Conservation (phyloP, 108 stramenopile species). For the Cyclostephanos tholiformis region DNA sequence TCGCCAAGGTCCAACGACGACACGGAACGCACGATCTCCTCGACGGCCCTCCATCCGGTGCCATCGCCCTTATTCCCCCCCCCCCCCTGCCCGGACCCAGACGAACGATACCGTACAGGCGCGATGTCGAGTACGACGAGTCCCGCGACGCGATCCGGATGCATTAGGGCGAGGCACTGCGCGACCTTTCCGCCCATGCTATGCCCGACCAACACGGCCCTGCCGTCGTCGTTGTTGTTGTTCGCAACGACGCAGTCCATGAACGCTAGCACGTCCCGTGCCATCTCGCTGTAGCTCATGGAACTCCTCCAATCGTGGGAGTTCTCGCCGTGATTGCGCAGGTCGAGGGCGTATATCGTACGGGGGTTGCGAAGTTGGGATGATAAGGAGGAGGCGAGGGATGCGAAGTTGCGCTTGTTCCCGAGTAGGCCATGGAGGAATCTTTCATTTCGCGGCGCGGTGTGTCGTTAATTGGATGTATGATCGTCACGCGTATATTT, state of each 20-base stretch:
- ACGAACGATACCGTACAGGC: constrained; percentile 72
- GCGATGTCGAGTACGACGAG: constrained; percentile 93
- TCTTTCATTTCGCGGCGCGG: constrained; percentile 29
- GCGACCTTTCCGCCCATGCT: constrained; percentile 96
- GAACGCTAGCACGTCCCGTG: constrained; percentile 80
- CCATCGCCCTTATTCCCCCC: constrained; percentile 32
- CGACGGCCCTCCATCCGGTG: constrained; percentile 79
- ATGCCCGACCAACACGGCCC: constrained; percentile 87
- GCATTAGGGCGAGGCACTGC: constrained; percentile 72
- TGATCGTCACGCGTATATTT: too few species aligned
- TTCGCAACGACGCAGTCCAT: constrained; percentile 43
- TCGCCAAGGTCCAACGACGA: constrained; percentile 43
- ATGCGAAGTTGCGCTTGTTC: constrained; percentile 91
- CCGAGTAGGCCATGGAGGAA: constrained; percentile 95
- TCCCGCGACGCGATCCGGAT: constrained; percentile 82
- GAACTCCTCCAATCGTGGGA: constrained; percentile 57
- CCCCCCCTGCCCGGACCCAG: constrained; percentile 40
- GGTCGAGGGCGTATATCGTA: constrained; percentile 73
- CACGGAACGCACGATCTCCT: constrained; percentile 80
- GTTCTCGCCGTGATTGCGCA: constrained; percentile 93
- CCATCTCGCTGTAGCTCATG: constrained; percentile 90
- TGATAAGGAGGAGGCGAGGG: constrained; percentile 69
- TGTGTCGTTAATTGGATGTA: too few species aligned
- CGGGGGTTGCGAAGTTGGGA: constrained; percentile 68
- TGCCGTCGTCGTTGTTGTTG: constrained; percentile 38